Percentiles rank a stretch among this genome's conserved stretches.
These are phyloP conservation scores for Butyriboletus loyo DNA, from an alignment of 768 basidiomycete genomes.

Conservation along the genomic window DNA sequence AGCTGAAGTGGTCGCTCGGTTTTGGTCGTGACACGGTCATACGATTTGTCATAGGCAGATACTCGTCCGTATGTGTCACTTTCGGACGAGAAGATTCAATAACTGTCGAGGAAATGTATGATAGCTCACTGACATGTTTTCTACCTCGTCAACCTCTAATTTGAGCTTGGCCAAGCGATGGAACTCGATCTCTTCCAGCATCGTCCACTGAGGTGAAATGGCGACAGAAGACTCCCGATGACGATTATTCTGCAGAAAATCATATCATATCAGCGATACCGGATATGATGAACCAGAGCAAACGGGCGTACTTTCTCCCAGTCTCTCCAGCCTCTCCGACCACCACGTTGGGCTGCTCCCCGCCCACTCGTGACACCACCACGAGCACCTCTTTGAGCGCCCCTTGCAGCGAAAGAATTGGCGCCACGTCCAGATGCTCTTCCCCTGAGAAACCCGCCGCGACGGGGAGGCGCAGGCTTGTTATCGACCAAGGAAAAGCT, in stretches of 20 bases:
- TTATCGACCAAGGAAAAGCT: slow-evolving; percentile 96
- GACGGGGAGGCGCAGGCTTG: slow-evolving; percentile 66
- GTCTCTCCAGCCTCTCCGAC: slow-evolving; percentile 79
- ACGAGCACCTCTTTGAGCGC: slow-evolving; percentile 43
- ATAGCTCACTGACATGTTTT: slow-evolving; percentile 69
- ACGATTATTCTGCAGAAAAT: slow-evolving; percentile 59
- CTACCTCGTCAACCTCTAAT: slow-evolving; percentile 90
- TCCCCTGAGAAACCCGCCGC: slow-evolving; percentile 64
- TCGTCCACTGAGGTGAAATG: slow-evolving; percentile 89
- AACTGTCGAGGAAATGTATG: background rate
- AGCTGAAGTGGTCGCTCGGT: slow-evolving; percentile 87
- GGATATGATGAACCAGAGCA: background rate
- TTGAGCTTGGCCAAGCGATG: slow-evolving; percentile 86
- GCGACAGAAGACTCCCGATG: slow-evolving; percentile 90
- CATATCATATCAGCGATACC: slow-evolving; percentile 2
- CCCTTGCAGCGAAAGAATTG: slow-evolving; percentile 39
- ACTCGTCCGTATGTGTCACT: slow-evolving; percentile 88
- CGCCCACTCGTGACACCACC: slow-evolving; percentile 46
- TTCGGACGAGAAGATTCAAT: slow-evolving; percentile 8
- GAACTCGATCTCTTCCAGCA: slow-evolving; percentile 97
- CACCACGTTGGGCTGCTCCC: slow-evolving; percentile 36
- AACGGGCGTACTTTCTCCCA: slow-evolving; percentile 78
- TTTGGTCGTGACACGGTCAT: slow-evolving; percentile 94
- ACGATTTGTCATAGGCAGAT: slow-evolving; percentile 90
- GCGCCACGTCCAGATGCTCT: slow-evolving; percentile 37